phyloP scores from a whole-genome alignment of 2,329 filamentous ascomycete species.

The Penicillium sclerotiorum region DNA sequence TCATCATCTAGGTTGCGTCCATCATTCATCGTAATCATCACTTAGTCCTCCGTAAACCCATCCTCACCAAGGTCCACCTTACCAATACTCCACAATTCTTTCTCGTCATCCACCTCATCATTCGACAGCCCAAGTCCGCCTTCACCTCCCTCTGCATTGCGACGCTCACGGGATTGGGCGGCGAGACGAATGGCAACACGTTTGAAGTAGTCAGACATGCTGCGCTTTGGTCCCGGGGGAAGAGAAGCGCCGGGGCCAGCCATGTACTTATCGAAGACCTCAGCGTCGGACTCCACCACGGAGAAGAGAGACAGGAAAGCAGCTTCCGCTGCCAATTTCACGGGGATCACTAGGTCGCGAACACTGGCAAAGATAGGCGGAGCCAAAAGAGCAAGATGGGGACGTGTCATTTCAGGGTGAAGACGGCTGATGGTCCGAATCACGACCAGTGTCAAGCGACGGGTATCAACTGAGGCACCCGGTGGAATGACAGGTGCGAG shows the following conservation, averaged over 20 bases:
- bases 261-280: conserved; percentile 91
- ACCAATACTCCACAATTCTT: conserved; percentile 93
- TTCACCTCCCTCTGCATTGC: conserved; percentile 85
- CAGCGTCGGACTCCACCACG: conserved; percentile 82
- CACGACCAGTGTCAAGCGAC: conserved; percentile 83
- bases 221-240: conserved; percentile 73
- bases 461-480: conserved; percentile 77
- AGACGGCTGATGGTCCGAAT: conserved; percentile 80
- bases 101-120: conserved; percentile 92
- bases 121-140: conserved; percentile 83
- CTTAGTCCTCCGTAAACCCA: conserved; percentile 38
- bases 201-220: conserved; percentile 97
- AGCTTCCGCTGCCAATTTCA: conserved; percentile 93
- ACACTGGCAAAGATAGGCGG: conserved; percentile 86
- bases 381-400: conserved; percentile 78
- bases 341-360: conserved; percentile 86
- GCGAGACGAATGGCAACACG: conserved; percentile 82
- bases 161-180: conserved; percentile 83
- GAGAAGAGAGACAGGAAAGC: conserved; percentile 90
- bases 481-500: conserved; percentile 75
- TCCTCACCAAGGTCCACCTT: conserved; percentile 77
- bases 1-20: conserved; percentile 3
- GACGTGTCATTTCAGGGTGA: conserved; percentile 76
- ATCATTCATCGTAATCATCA: conserved; percentile 10
- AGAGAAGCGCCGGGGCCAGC: conserved; percentile 67